Conservation (phyloP, 495 filamentous ascomycete species). For the Immersiella caudata region DNA sequence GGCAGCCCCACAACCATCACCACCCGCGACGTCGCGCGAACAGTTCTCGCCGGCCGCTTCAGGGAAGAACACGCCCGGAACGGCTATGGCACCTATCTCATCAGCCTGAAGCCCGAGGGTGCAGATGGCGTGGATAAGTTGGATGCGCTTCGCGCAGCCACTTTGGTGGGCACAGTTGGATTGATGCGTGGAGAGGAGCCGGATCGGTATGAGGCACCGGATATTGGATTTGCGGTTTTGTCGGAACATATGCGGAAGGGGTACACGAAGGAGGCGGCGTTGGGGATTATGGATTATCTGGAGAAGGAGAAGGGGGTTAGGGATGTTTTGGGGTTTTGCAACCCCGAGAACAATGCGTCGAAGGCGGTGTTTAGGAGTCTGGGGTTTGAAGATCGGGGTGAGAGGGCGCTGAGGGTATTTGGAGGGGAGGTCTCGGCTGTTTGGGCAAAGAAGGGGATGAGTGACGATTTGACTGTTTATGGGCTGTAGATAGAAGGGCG, state of each 20-base stretch:
- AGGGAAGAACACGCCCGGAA: conserved; percentile 34
- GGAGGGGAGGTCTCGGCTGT: conserved; percentile 31
- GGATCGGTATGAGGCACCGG: conserved; percentile 33
- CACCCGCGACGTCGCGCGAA: conserved; percentile 31
- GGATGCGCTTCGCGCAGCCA: neutral
- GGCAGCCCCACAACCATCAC: conserved; percentile 26
- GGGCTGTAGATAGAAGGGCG: too few relatives aligned
- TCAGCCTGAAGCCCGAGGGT: conserved; percentile 24
- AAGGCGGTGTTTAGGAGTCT: conserved; percentile 39
- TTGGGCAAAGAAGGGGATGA: conserved; percentile 36
- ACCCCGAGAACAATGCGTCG: conserved; percentile 31
- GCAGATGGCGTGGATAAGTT: neutral
- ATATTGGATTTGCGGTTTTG: conserved; percentile 43
- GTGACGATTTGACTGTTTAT: conserved; percentile 36
- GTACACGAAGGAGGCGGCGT: conserved; percentile 44
- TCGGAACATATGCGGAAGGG: conserved; percentile 40
- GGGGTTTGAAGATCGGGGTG: conserved; percentile 37
- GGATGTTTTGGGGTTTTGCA: conserved; percentile 32
- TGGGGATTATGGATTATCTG: conserved; percentile 37
- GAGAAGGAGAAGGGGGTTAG: conserved; percentile 27
- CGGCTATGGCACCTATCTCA: conserved; percentile 38
- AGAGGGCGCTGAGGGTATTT: conserved; percentile 36
- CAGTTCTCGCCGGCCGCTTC: conserved; percentile 29
- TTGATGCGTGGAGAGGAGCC: conserved; percentile 37
- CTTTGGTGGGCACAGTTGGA: conserved; percentile 35